phyloP scores from a whole-genome alignment of 208 protist genomes.

The Lotmaria passim region DNA sequence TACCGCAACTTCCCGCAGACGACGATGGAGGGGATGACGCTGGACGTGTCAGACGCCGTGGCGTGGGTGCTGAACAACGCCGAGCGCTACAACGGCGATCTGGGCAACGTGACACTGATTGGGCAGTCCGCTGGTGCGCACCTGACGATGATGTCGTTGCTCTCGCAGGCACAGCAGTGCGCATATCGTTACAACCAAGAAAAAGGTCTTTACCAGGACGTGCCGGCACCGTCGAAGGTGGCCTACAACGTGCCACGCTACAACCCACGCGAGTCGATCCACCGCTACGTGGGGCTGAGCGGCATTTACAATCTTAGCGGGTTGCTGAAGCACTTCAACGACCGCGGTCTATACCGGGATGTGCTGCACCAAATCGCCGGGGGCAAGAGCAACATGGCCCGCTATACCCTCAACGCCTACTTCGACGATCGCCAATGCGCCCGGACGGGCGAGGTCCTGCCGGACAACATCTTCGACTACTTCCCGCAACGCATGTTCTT shows the following conservation, averaged over 20 bases:
- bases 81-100: constrained; percentile 86
- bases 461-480: constrained; percentile 86
- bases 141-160: constrained; percentile 85
- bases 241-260: constrained; percentile 87
- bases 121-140: constrained; percentile 87
- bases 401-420: constrained; percentile 71
- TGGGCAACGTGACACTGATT: constrained; percentile 76
- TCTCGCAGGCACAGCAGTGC: constrained; percentile 80
- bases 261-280: constrained; percentile 84
- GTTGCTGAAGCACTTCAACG: constrained; percentile 66
- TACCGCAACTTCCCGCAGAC: constrained; percentile 94
- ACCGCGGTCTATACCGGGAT: constrained; percentile 52
- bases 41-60: constrained; percentile 88
- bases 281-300: constrained; percentile 81
- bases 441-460: constrained; percentile 73
- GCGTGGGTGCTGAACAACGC: constrained; percentile 87
- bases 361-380: constrained; percentile 77
- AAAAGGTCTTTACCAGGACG: constrained; percentile 28
- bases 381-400: constrained; percentile 50
- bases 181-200: constrained; percentile 48
- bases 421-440: constrained; percentile 56
- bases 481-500: constrained; percentile 81
- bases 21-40: constrained; percentile 89
- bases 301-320: constrained; percentile 85
- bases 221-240: constrained; percentile 41